Evolutionary conservation across 495 filamentous ascomycete species (phyloP), one percentile per base, ranked within the genome.

Genomic region (Umbilicaria muhlenbergii): DNA sequence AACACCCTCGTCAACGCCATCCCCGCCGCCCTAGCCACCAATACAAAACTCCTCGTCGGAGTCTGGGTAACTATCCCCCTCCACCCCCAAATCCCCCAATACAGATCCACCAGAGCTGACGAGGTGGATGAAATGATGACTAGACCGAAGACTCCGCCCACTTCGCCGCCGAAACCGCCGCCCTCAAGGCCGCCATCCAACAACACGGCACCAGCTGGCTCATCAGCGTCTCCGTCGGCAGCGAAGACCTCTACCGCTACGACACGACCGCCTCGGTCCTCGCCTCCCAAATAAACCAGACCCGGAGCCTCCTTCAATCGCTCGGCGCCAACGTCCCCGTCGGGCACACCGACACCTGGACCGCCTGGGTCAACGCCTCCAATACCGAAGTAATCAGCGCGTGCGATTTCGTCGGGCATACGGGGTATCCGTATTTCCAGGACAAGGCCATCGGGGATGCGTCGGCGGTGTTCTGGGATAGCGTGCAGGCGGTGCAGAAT

Each of bases 171-270:
- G 70, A 74, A 60, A 59, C 70, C 47, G 57, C 43, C 15, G 70
- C 70, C 13, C 51, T 74, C 14, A 50, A 59, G 44, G 56, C 54
- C 32, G 71, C 65, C 38, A 54, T 74, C 47, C 41, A 43, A 19
- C 58, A 61, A 47, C 54, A 64, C 42, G 70, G 70, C 46, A 59
- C 58, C 39, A 59, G 68, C 39, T 67, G 68, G 45, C 61, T 74
- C 45, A 64, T 73, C 21, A 69, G 65, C 41, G 63, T 73, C 42
- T 62, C 58, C 16, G 69, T 73, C 34, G 70, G 70, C 36, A 65
- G 58, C 54, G 70, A 74, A 57, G 70, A 74, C 40, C 55, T 74
- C 12, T 74, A 74, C 66, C 68, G 70, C 44, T 52, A 63, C 14
- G 70, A 69, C 44, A 63, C 61, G 21, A 54, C 46, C 13, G 66